Conservation (phyloP, 192 early-diverging fungal species). For the Dissophora ornata region DNA sequence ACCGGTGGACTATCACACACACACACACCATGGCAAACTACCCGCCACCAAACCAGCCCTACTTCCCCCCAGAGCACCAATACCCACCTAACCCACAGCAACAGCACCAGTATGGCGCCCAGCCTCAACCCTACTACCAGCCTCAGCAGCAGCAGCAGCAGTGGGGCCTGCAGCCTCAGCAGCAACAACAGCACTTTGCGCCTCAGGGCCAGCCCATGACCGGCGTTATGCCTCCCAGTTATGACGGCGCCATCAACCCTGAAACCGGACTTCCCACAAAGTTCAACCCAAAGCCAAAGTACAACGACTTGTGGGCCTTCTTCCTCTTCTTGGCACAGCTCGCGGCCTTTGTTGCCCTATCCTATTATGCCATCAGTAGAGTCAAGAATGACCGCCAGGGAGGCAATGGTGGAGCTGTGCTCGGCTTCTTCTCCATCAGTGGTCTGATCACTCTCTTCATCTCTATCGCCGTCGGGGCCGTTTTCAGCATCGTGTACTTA, state of each 20-base stretch:
- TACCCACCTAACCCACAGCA: slow-evolving; percentile 34
- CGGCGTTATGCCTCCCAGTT: slow-evolving; percentile 18
- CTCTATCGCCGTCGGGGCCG: slow-evolving; percentile 65
- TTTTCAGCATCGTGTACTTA: slow-evolving; percentile 69
- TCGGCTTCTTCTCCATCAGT: slow-evolving; percentile 31
- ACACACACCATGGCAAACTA: too few species aligned
- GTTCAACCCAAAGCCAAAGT: slow-evolving; percentile 57
- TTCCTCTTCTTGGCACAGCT: slow-evolving; percentile 49
- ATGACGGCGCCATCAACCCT: slow-evolving; percentile 44
- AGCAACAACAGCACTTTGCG: slow-evolving; percentile 20
- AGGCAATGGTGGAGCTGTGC: not conserved
- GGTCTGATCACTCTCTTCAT: slow-evolving; percentile 61
- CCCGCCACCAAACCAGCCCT: too few species aligned
- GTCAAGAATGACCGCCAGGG: slow-evolving; percentile 14
- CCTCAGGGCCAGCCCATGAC: slow-evolving; percentile 31
- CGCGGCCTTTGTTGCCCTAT: slow-evolving; percentile 40
- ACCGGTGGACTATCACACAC: too few species aligned
- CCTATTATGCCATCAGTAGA: slow-evolving; percentile 44
- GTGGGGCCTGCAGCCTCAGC: slow-evolving; percentile 25
- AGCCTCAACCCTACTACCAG: slow-evolving; percentile 37
- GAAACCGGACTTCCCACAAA: slow-evolving; percentile 48
- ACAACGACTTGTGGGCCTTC: slow-evolving; percentile 54
- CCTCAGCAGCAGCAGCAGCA: slow-evolving; percentile 22
- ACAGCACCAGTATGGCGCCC: slow-evolving; percentile 29
- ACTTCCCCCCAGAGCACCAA: not conserved